Evolutionary conservation across 768 basidiomycete genomes (phyloP), one percentile per base, ranked within the genome.

Genomic region (Sutorius australiensis): DNA sequence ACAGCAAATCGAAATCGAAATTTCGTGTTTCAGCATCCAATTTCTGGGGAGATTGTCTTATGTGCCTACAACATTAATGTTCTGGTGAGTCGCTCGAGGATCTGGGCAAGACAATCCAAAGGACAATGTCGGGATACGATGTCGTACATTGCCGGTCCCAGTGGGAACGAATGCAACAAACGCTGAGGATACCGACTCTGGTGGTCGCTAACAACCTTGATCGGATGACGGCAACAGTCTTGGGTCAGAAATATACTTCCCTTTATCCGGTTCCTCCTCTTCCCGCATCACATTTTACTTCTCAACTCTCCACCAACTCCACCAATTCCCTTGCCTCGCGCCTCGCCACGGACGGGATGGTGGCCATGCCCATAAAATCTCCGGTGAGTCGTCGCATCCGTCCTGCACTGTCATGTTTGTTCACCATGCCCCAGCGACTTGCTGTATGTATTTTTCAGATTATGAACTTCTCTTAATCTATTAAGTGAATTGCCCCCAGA

Each of bases 311-410:
- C 38, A 1, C 39, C 28, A 27, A 21, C 11, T 34, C 21, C 9
- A 38, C 19, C 34, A 11, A n/a, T 38, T n/a, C 6, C 14, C 30
- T 38, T 40, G 14, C 41, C 34, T 45, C 12, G 17, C 45, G 41
- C 43, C 24, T 42, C 51, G 40, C 32, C 24, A 36, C 53, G 33
- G 32, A 59, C 57, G 57, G 61, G 38, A 71, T 69, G 67, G 61
- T 61, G 27, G 30, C 47, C 40, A 42, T 48, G 19, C 30, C 54
- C 21, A 32, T 32, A 53, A 50, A 28, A 40, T 47, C 34, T 46
- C 66, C 51, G 53, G 66, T 57, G 41, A 44, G 42, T 56, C 12
- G 16, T 55, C 19, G 2, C 41, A 16, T 32, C 17, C 24, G 7
- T 39, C 24, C 28, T 31, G 6, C 13, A 5, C 8, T 5, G 0